Conservation (phyloP, 179 eudicot species). For the Amaranthus tricolor region DNA sequence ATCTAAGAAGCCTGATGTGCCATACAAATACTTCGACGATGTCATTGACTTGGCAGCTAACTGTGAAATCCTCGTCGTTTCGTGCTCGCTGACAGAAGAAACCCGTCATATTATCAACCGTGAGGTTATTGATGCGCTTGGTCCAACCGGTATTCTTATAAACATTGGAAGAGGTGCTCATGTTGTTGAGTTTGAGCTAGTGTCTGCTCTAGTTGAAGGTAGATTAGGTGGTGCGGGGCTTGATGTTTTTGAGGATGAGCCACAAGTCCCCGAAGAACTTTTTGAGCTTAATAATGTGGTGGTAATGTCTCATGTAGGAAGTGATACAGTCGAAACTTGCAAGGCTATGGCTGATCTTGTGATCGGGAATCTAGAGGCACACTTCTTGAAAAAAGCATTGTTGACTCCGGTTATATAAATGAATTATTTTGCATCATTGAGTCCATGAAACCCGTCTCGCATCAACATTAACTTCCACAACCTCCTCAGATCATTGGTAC, state of each 20-base stretch:
- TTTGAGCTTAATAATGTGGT: conserved; percentile 67
- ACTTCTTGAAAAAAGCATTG: conserved; percentile 46
- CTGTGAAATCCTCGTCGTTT: conserved; percentile 53
- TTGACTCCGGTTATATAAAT: conserved; percentile 63
- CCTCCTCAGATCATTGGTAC: not conserved
- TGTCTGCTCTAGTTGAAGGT: conserved; percentile 67
- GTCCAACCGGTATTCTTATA: conserved; percentile 52
- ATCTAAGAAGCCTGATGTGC: conserved; percentile 42
- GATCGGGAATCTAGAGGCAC: conserved; percentile 57
- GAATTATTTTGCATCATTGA: not conserved
- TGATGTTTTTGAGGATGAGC: conserved; percentile 78
- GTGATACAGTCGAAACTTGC: conserved; percentile 63
- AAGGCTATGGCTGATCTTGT: conserved; percentile 76
- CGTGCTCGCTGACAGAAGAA: conserved; percentile 60
- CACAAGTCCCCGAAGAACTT: conserved; percentile 56
- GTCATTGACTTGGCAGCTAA: conserved; percentile 53
- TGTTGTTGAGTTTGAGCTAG: conserved; percentile 60
- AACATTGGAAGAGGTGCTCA: conserved; percentile 76
- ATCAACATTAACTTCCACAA: not conserved
- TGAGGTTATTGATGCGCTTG: conserved; percentile 59
- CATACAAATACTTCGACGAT: conserved; percentile 41
- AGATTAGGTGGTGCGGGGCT: conserved; percentile 83
- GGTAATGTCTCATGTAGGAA: conserved; percentile 62
- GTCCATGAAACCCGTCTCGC: not conserved
- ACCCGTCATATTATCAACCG: conserved; percentile 65